Evolutionary conservation across 2,329 filamentous ascomycete species (phyloP), one percentile per base, ranked within the genome.

Genomic region (Pseudocercospora vitis): DNA sequence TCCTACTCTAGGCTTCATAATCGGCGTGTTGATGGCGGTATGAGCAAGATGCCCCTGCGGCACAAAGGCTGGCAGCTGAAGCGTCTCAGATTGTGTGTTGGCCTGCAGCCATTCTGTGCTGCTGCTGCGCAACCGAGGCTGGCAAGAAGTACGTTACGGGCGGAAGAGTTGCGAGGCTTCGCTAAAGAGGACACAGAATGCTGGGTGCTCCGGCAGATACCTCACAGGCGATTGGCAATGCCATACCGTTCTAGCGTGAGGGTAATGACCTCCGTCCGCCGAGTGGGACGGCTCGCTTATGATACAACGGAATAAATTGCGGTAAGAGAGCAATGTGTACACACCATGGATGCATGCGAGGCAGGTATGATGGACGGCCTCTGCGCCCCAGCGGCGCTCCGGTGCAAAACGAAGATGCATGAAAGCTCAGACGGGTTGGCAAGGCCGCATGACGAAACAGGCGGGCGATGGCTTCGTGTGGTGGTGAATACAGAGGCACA

Each of bases 51-150:
- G 11, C 9, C 21, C 33, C 21, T 23, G 8, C n/a, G 29, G 14
- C 23, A 16, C 7, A 4, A 0, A 8, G 7, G 12, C 8, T 4
- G 21, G 7, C 1, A 1, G 6, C 8, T 37, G n/a, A 47, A n/a
- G 12, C 2, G 2, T 19, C 16, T 24, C 32, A 65, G 64, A 59
- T 72, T 24, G 56, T 72, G 9, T 72, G 70, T 57, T 72, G 70
- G 70, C 70, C 70, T 8, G 70, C 69, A 12, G 64, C 69, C 3
- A 58, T 72, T 5, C 62, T 72, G 52, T 72, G 70, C 51, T 67
- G 70, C 23, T 72, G 70, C 59, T 71, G 70, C 47, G 63, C 64
- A 4, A 71, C 68, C 7, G 68, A 72, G 26, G 59, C 66, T 7
- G 69, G 69, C 26, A 71, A 71, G 57, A 68, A 56, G 60, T 63